phyloP scores from a whole-genome alignment of 2,329 filamentous ascomycete species.

The Thelonectria olida region DNA sequence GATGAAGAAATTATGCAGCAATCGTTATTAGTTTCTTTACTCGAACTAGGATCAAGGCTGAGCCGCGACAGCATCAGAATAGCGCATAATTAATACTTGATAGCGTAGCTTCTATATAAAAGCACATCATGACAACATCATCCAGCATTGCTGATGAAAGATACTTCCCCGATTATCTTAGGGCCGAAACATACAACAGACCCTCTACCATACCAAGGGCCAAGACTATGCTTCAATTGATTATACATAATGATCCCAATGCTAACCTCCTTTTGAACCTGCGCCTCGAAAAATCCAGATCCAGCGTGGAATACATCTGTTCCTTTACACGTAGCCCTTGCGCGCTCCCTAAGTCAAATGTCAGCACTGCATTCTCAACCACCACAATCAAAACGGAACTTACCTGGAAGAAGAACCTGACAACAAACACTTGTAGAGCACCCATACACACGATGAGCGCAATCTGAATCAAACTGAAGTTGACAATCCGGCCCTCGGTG shows the following conservation, averaged over 20 bases:
- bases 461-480: slow-evolving; percentile 94
- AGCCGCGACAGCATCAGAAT: not conserved
- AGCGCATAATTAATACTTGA: slow-evolving; percentile 16
- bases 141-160: slow-evolving; percentile 26
- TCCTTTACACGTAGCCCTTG: slow-evolving; percentile 72
- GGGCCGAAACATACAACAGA: slow-evolving; percentile 21
- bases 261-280: slow-evolving; percentile 42
- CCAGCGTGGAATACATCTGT: slow-evolving; percentile 31
- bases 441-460: slow-evolving; percentile 95
- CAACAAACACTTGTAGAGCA: slow-evolving; percentile 94
- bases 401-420: slow-evolving; percentile 98
- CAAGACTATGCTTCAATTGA: slow-evolving; percentile 37
- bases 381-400: not conserved
- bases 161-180: slow-evolving; percentile 20
- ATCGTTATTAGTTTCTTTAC: not conserved
- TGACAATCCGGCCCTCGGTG: slow-evolving; percentile 95
- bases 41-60: not conserved
- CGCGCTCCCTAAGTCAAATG: slow-evolving; percentile 63
- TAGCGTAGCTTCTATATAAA: slow-evolving; percentile 25
- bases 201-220: slow-evolving; percentile 22
- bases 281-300: slow-evolving; percentile 44
- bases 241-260: slow-evolving; percentile 42
- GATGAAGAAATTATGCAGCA: too few species aligned
- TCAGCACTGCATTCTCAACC: slow-evolving; percentile 19
- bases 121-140: slow-evolving; percentile 36